phyloP scores from a whole-genome alignment of 2,329 filamentous ascomycete species.

The Hypomyces perniciosus region DNA sequence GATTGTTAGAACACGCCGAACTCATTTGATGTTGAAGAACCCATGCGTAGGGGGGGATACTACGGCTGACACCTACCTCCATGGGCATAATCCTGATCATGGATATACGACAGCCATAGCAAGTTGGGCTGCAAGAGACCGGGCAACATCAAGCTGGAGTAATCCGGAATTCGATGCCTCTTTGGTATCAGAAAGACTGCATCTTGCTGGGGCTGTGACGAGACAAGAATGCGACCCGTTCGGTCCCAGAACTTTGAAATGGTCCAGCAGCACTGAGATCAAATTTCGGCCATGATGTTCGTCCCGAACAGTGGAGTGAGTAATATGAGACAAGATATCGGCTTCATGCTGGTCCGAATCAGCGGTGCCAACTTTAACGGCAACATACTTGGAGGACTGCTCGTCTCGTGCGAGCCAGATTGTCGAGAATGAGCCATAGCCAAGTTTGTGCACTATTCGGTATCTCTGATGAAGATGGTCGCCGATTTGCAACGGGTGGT shows the following conservation, averaged over 20 bases:
- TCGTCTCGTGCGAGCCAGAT: constrained; percentile 2
- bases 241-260: constrained; percentile 20
- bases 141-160: constrained; percentile 22
- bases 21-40: no score
- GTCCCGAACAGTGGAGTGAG: background rate
- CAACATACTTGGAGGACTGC: constrained; percentile 20
- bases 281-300: background rate
- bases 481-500: constrained; percentile 33
- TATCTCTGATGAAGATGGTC: constrained; percentile 28
- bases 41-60: no score
- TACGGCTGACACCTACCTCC: constrained; percentile 17
- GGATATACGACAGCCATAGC: constrained; percentile 26
- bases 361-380: constrained; percentile 28
- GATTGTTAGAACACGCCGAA: no score
- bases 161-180: constrained; percentile 14
- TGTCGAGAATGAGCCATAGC: constrained; percentile 27
- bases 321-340: constrained; percentile 18
- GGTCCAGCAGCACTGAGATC: constrained; percentile 19
- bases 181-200: constrained; percentile 20
- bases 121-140: constrained; percentile 24
- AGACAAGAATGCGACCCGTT: constrained; percentile 26
- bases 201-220: constrained; percentile 22
- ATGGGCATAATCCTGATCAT: constrained; percentile 26
- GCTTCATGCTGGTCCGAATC: constrained; percentile 18
- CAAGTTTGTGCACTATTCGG: constrained; percentile 24